Base-by-base conservation (phyloP, 495 filamentous ascomycete genomes). In the Annulohypoxylon nitens region DNA sequence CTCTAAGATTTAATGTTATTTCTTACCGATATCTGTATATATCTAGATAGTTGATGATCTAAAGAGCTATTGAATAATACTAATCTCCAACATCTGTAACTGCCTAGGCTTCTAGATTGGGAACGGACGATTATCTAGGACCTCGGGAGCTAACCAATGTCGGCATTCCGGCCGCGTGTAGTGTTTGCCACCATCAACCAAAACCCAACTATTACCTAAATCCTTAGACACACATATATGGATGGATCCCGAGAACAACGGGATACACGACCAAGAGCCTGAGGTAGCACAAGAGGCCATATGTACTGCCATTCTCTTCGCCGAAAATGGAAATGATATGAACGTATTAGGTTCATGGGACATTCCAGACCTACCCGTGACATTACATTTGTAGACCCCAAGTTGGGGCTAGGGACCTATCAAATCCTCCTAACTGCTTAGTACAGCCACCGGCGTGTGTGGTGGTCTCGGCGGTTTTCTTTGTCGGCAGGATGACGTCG, bases 401-500 rank as follows among this genome's bases (percentile, higher is more conserved):
- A 59, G 39, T 43, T 12, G 59, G 33, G 50, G 45, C 30, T 26
- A 57, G 30, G 26, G 36, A 23, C 30, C 61, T 54, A 58, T 39
- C 16, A 57, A 45, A 43, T 45, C 8, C 23, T 20, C n/a, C 20
- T 4, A 26, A 48, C 43, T 37, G 18, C 18, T 57, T 63, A 69
- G 58, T 43, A 59, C 16, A 61, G 55, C 58, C n/a, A 16, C 36
- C 26, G 45, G 47, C 55, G 57, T 55, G 58, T 63, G 30, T 43
- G 64, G 64, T 63, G 51, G 63, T 72, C 63, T 72, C 69, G 69
- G 62, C 58, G 3, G 30, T 39, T 72, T 72, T 67, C 59, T 64
- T 61, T 54, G 18, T 54, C 30, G 60, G 70, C 58, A 63, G 53
- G 26, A 75, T 71, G 72, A 75, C 67, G 72, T 71, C 65, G 67